Percentiles rank a stretch among this genome's conserved stretches.
phyloP scores from a whole-genome alignment of 2,329 filamentous ascomycete genomes.

The Penicillium sclerotiorum region DNA sequence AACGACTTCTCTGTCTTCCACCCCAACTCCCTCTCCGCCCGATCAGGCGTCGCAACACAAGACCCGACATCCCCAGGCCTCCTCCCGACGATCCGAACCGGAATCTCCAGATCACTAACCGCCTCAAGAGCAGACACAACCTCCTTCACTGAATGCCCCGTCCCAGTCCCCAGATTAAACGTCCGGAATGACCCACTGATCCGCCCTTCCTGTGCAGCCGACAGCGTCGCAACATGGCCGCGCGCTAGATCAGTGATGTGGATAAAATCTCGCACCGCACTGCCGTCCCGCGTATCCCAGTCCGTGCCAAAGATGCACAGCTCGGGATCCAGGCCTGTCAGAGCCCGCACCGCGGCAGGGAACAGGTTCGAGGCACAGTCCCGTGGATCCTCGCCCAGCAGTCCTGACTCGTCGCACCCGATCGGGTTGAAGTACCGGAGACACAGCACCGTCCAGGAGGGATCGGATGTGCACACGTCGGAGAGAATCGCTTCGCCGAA shows the following conservation, averaged over 20 bases:
- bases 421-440: slow-evolving; percentile 8
- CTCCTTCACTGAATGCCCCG: not conserved
- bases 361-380: slow-evolving; percentile 3
- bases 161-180: not conserved
- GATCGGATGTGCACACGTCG: slow-evolving; percentile 2
- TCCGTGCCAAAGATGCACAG: slow-evolving; percentile 2
- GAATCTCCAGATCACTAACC: slow-evolving; percentile 2
- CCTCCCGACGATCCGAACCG: not conserved
- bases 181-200: slow-evolving; percentile 2
- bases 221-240: slow-evolving; percentile 1
- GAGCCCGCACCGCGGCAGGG: not conserved
- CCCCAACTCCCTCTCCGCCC: slow-evolving; percentile 1
- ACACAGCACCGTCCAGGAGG: slow-evolving; percentile 1
- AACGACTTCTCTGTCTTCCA: slow-evolving; percentile 7
- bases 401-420: slow-evolving; percentile 3
- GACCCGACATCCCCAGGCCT: slow-evolving; percentile 3
- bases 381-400: slow-evolving; percentile 3
- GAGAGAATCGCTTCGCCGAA: slow-evolving; percentile 6
- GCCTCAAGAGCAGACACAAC: not conserved
- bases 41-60: slow-evolving; percentile 4
- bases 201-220: slow-evolving; percentile 3
- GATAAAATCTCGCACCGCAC: slow-evolving; percentile 2
- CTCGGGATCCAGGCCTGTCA: not conserved
- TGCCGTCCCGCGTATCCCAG: slow-evolving; percentile 5
- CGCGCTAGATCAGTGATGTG: slow-evolving; percentile 6